phyloP scores from a whole-genome alignment of 768 basidiomycete genomes.

The Mycena albidolilacea region DNA sequence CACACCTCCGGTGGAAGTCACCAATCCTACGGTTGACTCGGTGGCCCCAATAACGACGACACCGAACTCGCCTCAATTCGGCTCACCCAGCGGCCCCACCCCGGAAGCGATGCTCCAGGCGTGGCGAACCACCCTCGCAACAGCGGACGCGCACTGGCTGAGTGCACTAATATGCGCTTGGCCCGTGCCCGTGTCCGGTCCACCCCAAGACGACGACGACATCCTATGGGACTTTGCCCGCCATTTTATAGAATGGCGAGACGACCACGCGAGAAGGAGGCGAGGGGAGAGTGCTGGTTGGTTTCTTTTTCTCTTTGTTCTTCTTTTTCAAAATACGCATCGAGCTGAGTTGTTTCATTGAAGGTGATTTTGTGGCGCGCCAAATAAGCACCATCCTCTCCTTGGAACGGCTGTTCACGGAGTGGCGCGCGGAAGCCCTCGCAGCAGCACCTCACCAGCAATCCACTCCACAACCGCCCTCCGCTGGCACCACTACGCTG shows the following conservation, averaged over 20 bases:
- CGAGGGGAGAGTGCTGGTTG: neutral
- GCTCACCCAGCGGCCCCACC: neutral
- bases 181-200: slow-evolving; percentile 11
- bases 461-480: neutral
- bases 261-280: neutral
- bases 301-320: neutral
- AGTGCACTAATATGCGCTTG: slow-evolving; percentile 10
- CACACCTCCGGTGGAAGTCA: too few species aligned
- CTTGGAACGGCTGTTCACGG: slow-evolving; percentile 6
- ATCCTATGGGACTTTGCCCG: slow-evolving; percentile 26
- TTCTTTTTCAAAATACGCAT: too few species aligned
- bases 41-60: neutral
- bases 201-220: slow-evolving; percentile 18
- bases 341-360: neutral
- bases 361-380: slow-evolving; percentile 5
- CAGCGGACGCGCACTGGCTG: slow-evolving; percentile 25
- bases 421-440: slow-evolving; percentile 9
- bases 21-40: neutral
- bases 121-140: neutral
- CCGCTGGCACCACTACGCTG: neutral
- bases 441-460: neutral
- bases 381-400: slow-evolving; percentile 7
- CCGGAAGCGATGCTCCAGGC: slow-evolving; percentile 5
- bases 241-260: slow-evolving; percentile 24
- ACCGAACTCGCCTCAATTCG: neutral